These are phyloP conservation scores for Sordariomycetes sp. DNA, from an alignment of 2,329 filamentous ascomycete species.

Conservation along the genomic window DNA sequence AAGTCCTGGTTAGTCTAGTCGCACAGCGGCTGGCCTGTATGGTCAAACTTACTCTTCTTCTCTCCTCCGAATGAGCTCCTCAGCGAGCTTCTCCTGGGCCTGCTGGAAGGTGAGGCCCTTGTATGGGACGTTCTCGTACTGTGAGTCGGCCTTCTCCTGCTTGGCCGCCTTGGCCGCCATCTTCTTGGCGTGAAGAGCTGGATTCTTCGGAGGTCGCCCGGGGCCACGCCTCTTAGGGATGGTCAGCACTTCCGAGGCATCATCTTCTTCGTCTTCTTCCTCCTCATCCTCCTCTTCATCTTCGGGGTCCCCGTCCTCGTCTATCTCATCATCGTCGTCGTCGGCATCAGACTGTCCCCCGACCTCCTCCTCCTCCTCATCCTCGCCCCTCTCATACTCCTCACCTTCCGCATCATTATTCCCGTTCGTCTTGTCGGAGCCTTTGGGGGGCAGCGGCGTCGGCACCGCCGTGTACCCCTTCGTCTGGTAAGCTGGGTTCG, in stretches of 20 bases:
- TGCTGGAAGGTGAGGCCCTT: slow-evolving; percentile 67
- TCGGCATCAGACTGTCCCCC: slow-evolving; percentile 16
- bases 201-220: slow-evolving; percentile 8
- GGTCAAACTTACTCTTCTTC: slow-evolving; percentile 44
- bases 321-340: slow-evolving; percentile 12
- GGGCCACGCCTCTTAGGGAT: slow-evolving; percentile 3
- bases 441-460: slow-evolving; percentile 55
- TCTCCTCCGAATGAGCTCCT: slow-evolving; percentile 56
- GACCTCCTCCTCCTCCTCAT: slow-evolving; percentile 18
- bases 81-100: slow-evolving; percentile 74
- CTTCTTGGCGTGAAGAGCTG: slow-evolving; percentile 12
- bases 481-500: slow-evolving; percentile 69
- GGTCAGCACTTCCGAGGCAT: slow-evolving; percentile 10
- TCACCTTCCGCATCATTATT: slow-evolving; percentile 16
- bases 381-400: slow-evolving; percentile 14
- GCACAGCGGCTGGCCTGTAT: neutral
- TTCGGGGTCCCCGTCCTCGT: slow-evolving; percentile 16
- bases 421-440: slow-evolving; percentile 12
- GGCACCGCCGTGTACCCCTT: slow-evolving; percentile 56
- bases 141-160: slow-evolving; percentile 30
- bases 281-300: slow-evolving; percentile 17
- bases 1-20: neutral
- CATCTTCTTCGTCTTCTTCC: slow-evolving; percentile 14
- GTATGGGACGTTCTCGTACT: slow-evolving; percentile 47
- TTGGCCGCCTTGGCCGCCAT: slow-evolving; percentile 6